A percentile compares a stretch with the other conserved stretches of the same genome.
Conservation (phyloP, 2,329 filamentous ascomycete genomes). For the Lecanosticta acicola region DNA sequence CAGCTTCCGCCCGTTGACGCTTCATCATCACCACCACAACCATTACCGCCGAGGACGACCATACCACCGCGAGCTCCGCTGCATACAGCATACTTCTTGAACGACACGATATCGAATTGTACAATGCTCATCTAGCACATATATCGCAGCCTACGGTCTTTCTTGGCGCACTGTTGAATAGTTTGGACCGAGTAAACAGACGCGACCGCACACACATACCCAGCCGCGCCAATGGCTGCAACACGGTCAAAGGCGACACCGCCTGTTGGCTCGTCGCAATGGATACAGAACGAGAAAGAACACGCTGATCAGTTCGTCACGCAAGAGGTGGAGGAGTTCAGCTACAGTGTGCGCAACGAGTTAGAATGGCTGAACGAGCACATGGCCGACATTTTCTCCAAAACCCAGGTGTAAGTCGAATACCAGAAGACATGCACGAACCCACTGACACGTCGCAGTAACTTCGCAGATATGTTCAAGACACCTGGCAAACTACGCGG, state of each 20-base stretch:
- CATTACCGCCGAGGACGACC: background rate
- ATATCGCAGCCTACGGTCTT: slow-evolving; percentile 7
- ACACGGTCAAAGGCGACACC: slow-evolving; percentile 21
- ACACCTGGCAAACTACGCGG: slow-evolving; percentile 78
- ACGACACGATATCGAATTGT: slow-evolving; percentile 7
- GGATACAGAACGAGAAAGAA: slow-evolving; percentile 78
- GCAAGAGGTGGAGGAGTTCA: slow-evolving; percentile 86
- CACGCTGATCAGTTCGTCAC: slow-evolving; percentile 70
- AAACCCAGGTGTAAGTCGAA: slow-evolving; percentile 69
- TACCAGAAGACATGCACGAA: background rate
- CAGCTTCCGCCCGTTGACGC: background rate
- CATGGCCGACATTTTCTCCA: slow-evolving; percentile 88
- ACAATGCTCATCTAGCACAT: slow-evolving; percentile 18
- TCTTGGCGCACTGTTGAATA: slow-evolving; percentile 8
- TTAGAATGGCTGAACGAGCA: slow-evolving; percentile 98
- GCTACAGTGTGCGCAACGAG: slow-evolving; percentile 86
- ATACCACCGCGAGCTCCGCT: slow-evolving; percentile 8
- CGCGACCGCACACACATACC: slow-evolving; percentile 12
- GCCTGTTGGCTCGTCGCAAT: slow-evolving; percentile 45
- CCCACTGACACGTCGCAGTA: slow-evolving; percentile 51
- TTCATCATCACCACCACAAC: background rate
- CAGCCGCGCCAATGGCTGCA: slow-evolving; percentile 21
- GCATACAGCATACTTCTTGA: slow-evolving; percentile 2
- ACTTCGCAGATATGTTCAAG: slow-evolving; percentile 93
- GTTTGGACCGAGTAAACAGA: slow-evolving; percentile 7